Base-by-base conservation (phyloP, 164 flowering plant species). In the Paratinospora sagittata region DNA sequence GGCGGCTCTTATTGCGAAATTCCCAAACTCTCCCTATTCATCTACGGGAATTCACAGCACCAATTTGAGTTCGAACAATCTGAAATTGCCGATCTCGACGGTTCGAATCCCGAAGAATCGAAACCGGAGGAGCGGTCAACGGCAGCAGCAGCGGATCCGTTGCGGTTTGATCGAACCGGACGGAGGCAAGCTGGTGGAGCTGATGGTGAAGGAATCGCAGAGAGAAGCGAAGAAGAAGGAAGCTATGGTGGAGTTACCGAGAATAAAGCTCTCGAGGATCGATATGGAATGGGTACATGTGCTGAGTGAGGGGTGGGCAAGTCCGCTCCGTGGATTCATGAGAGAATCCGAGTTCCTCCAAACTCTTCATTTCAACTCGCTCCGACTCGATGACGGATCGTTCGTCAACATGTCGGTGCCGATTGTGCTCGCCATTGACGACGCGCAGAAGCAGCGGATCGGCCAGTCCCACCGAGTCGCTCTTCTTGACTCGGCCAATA, bases 291-390 rank as follows among this genome's bases (percentile, higher is more conserved):
- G 99, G 99, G 96, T 91, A 11, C 99, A 95, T 77, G 96, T 83
- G 6, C 68, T 83, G 13, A 78, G 86, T 63, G 86, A 83, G 47
- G 86, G 86, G 6, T 83, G 86, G 86, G 84, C 86, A 9, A 81
- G 84, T 66, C 86, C 86, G 3, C 80, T 83, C 10, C 36, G 70
- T 21, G 86, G 86, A 23, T 95, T 95, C 91, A 95, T 95, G 99
- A 82, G 90, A 76, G 93, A 95, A 76, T 78, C 87, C 73, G 93
- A 92, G 97, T 92, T 91, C 96, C 99, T 95, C 95, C 98, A 95
- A 92, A 92, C 98, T 68, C 98, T 95, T 92, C 99, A 95, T 90
- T 95, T 95, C 73, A 84, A 84, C 69, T 86, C 88, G 57, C 83
- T 95, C 81, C 87, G 96, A 3, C 80, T 92, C 27, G 87, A 77